These are phyloP conservation scores for Tolypocladium ovalisporum DNA, from an alignment of 2,329 filamentous ascomycete species.

Conservation along the genomic window DNA sequence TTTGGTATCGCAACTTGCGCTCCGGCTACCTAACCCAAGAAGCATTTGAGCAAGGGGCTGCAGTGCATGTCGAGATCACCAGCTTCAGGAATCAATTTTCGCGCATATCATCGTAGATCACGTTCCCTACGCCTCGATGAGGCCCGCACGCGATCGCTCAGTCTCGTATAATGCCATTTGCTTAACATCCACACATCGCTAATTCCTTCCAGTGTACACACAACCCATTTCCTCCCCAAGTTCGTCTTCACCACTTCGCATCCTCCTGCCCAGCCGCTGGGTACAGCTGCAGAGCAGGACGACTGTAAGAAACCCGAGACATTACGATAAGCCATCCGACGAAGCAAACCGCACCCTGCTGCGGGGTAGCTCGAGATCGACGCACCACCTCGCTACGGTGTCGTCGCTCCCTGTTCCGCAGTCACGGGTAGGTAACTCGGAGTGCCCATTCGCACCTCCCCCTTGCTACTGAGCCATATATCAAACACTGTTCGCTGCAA, in stretches of 20 bases:
- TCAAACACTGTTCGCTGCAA: background rate
- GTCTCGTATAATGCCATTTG: background rate
- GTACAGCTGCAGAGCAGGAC: background rate
- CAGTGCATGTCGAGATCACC: background rate
- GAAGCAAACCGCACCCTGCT: background rate
- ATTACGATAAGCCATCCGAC: background rate
- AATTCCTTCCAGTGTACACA: background rate
- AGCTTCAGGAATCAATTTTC: background rate
- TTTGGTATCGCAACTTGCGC: background rate
- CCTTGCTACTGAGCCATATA: background rate
- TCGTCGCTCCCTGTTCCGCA: background rate
- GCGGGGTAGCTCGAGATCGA: background rate
- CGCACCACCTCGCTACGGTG: background rate
- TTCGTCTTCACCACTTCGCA: background rate
- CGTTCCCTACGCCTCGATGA: background rate
- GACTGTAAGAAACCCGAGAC: too few species aligned
- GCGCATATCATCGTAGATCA: background rate
- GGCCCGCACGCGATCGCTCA: background rate
- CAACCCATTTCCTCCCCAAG: background rate
- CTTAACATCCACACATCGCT: constrained; percentile 4
- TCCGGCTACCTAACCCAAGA: background rate
- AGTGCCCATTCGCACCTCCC: background rate
- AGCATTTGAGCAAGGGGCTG: background rate
- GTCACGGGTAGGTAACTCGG: background rate
- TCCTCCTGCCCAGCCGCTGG: background rate